Percentiles rank a stretch among this genome's conserved stretches.
These are phyloP conservation scores for Nemania bipapillata DNA, from an alignment of 2,329 filamentous ascomycete species.

Conservation along the genomic window DNA sequence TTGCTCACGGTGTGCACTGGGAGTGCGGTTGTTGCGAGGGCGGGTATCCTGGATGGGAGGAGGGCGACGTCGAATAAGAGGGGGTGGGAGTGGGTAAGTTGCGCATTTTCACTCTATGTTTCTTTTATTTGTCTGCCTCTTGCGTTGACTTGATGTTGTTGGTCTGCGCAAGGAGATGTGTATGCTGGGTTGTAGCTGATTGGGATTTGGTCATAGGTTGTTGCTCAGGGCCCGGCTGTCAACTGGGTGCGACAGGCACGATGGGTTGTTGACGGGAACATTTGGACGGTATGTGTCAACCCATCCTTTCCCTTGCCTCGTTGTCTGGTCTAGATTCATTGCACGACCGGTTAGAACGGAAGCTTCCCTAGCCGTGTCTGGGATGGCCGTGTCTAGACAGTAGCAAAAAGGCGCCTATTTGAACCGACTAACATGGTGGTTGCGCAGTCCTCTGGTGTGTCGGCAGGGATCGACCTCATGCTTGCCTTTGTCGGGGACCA, in stretches of 20 bases:
- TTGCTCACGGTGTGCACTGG: slow-evolving; percentile 76
- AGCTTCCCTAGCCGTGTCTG: not conserved
- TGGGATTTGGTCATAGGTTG: slow-evolving; percentile 44
- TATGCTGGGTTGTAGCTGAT: slow-evolving; percentile 13
- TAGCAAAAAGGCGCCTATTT: not conserved
- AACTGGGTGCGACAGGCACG: slow-evolving; percentile 71
- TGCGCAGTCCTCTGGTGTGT: slow-evolving; percentile 62
- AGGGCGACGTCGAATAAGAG: slow-evolving; percentile 75
- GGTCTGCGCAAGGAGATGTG: not conserved
- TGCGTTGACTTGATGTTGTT: no score
- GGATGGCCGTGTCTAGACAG: not conserved
- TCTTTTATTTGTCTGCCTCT: no score
- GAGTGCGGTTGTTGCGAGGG: slow-evolving; percentile 65
- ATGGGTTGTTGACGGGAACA: slow-evolving; percentile 72
- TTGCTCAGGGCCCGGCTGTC: slow-evolving; percentile 60
- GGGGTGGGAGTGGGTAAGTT: slow-evolving; percentile 60
- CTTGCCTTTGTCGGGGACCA: slow-evolving; percentile 66
- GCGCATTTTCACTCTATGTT: no score
- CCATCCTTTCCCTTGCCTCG: not conserved
- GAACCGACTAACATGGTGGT: slow-evolving; percentile 12
- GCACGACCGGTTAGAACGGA: not conserved
- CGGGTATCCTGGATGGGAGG: slow-evolving; percentile 69
- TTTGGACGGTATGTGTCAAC: slow-evolving; percentile 63
- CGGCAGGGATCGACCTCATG: slow-evolving; percentile 70
- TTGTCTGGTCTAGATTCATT: not conserved